Evolutionary conservation across 345 rosid species (phyloP).

Genomic region (Citrus trifoliata): DNA sequence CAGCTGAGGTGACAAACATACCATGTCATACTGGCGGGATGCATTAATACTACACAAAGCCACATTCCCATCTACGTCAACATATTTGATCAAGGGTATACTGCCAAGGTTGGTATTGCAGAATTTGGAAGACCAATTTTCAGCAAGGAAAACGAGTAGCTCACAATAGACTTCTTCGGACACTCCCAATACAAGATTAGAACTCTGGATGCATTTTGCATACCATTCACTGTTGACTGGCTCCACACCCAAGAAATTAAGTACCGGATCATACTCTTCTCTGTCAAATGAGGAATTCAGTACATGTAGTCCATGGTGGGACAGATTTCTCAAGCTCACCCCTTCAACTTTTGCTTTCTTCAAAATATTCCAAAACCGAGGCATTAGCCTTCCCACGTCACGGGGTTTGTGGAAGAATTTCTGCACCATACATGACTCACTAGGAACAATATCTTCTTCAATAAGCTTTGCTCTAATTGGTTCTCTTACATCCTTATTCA

Average conservation of each 20-base stretch:
- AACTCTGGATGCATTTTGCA: slow-evolving; percentile 55
- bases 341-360: slow-evolving; percentile 44
- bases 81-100: slow-evolving; percentile 55
- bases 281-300: slow-evolving; percentile 48
- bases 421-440: slow-evolving; percentile 45
- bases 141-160: slow-evolving; percentile 47
- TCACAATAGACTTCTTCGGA: slow-evolving; percentile 48
- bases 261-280: slow-evolving; percentile 25
- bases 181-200: slow-evolving; percentile 46
- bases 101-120: slow-evolving; percentile 19
- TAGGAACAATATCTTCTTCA: slow-evolving; percentile 48
- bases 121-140: slow-evolving; percentile 48
- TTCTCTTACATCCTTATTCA: slow-evolving; percentile 42
- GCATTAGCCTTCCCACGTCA: slow-evolving; percentile 50
- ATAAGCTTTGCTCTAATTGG: slow-evolving; percentile 31
- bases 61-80: slow-evolving; percentile 29
- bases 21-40: neutral
- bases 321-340: slow-evolving; percentile 53
- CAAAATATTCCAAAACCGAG: slow-evolving; percentile 56
- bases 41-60: slow-evolving; percentile 30
- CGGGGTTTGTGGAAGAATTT: slow-evolving; percentile 58
- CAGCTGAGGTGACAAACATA: slow-evolving; percentile 22
- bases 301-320: slow-evolving; percentile 49
- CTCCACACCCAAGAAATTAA: slow-evolving; percentile 49
- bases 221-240: slow-evolving; percentile 53